A percentile compares a stretch with the other conserved stretches of the same genome.
phyloP scores from a whole-genome alignment of 164 flowering plant genomes.

The Sextonia rubra region DNA sequence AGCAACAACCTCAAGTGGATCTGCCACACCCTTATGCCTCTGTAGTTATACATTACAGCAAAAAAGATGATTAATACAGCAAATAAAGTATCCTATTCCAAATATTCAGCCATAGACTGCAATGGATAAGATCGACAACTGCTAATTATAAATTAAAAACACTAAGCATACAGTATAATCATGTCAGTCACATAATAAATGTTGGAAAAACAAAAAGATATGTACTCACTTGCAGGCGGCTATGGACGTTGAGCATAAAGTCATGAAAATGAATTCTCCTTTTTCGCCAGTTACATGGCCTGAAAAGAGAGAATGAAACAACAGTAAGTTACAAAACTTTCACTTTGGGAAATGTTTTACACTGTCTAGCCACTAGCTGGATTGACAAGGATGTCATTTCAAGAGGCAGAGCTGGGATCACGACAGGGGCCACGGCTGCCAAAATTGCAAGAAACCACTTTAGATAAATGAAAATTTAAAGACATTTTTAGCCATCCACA shows the following conservation, averaged over 20 bases:
- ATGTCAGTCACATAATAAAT: background rate
- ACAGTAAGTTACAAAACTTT: background rate
- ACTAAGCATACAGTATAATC: background rate
- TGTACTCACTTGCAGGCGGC: slow-evolving; percentile 75
- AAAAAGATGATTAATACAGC: background rate
- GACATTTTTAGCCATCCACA: too few relatives aligned
- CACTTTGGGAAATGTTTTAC: background rate
- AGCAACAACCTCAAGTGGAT: slow-evolving; percentile 98
- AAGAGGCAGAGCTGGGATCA: too few relatives aligned
- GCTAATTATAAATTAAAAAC: background rate
- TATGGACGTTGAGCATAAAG: slow-evolving; percentile 94
- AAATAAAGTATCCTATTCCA: background rate
- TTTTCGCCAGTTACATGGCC: slow-evolving; percentile 88
- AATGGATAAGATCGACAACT: too few relatives aligned
- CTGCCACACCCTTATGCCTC: slow-evolving; percentile 88
- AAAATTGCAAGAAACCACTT: too few relatives aligned
- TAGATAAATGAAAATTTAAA: too few relatives aligned
- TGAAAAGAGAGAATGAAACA: slow-evolving; percentile 22
- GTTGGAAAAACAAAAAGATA: too few relatives aligned
- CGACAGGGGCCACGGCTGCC: too few relatives aligned
- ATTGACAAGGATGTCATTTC: too few relatives aligned
- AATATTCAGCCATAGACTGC: background rate
- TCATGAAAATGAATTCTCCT: slow-evolving; percentile 97
- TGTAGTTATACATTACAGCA: slow-evolving; percentile 28
- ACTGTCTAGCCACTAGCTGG: background rate